These are phyloP conservation scores for Ogataea nakhonphanomensis DNA, from an alignment of 805 yeast genomes.

Conservation along the genomic window DNA sequence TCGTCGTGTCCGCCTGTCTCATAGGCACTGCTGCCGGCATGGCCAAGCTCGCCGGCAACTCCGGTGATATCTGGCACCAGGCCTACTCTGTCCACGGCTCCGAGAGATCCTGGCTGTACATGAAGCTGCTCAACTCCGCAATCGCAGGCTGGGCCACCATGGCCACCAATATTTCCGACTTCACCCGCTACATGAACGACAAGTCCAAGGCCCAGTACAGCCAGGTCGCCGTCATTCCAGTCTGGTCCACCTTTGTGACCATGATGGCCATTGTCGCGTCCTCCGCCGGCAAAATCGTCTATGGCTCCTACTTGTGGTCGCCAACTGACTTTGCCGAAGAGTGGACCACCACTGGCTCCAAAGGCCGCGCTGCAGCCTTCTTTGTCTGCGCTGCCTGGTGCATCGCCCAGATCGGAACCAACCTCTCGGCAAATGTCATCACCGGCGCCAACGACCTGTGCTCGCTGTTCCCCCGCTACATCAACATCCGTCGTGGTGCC, in stretches of 20 bases:
- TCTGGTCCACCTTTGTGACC: conserved; percentile 27
- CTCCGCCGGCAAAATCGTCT: conserved; percentile 36
- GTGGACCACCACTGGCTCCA: conserved; percentile 29
- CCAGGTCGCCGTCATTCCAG: conserved; percentile 29
- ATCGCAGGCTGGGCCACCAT: conserved; percentile 37
- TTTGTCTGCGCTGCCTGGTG: conserved; percentile 22
- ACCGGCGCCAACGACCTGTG: conserved; percentile 58
- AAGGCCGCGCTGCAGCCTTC: conserved; percentile 20
- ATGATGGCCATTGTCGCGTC: conserved; percentile 34
- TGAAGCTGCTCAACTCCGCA: conserved; percentile 29
- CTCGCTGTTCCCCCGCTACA: conserved; percentile 52
- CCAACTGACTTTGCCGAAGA: conserved; percentile 39
- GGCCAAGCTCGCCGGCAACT: conserved; percentile 32
- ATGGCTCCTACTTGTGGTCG: conserved; percentile 43
- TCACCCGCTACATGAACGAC: conserved; percentile 36
- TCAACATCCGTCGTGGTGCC: conserved; percentile 57
- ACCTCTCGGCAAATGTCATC: conserved; percentile 54
- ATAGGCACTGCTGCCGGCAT: conserved; percentile 33
- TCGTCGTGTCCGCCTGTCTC: conserved; percentile 25
- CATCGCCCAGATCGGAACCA: conserved; percentile 38
- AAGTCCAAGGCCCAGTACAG: conserved; percentile 31
- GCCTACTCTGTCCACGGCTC: conserved; percentile 22
- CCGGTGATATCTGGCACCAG: conserved; percentile 24
- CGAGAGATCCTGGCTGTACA: conserved; percentile 25
- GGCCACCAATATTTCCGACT: conserved; percentile 38